Percentiles rank a stretch among this genome's conserved stretches.
Evolutionary conservation across 768 basidiomycete genomes (phyloP).

Genomic region (Thelephora ganbajun): DNA sequence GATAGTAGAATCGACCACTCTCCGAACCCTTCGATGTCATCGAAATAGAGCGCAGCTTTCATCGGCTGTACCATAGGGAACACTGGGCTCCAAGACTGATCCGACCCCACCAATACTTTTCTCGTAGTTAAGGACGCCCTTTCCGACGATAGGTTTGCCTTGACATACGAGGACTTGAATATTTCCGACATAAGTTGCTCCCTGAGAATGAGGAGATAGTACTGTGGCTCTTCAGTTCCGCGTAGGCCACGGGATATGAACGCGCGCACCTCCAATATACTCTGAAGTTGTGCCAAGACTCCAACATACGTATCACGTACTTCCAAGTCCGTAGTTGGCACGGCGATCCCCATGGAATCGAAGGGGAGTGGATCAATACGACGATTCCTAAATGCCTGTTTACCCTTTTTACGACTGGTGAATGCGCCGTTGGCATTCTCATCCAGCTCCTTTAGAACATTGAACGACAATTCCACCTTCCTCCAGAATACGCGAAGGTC

Average conservation of each 20-base stretch:
- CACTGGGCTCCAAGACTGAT: constrained; percentile 14
- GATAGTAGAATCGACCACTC: constrained; percentile 49
- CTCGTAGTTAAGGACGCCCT: background rate
- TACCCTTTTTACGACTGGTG: constrained; percentile 9
- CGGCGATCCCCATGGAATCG: constrained; percentile 12
- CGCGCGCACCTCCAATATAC: constrained; percentile 16
- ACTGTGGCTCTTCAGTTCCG: background rate
- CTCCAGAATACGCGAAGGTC: background rate
- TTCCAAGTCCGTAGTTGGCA: constrained; percentile 16
- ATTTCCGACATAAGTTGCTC: background rate
- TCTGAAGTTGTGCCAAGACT: constrained; percentile 15
- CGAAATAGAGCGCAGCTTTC: constrained; percentile 47
- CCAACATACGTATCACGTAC: constrained; percentile 5
- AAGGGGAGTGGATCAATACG: constrained; percentile 18
- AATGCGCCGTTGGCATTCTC: constrained; percentile 1
- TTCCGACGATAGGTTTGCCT: background rate
- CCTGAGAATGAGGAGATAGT: constrained; percentile 3
- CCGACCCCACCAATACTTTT: background rate
- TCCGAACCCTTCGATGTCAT: constrained; percentile 45
- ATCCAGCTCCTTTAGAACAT: background rate
- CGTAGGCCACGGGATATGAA: background rate
- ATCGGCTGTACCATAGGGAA: constrained; percentile 39
- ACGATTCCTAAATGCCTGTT: constrained; percentile 6
- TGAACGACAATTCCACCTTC: background rate
- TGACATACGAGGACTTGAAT: constrained; percentile 5